phyloP scores from a whole-genome alignment of 495 filamentous ascomycete genomes.

The Aspergillus heteromorphus region DNA sequence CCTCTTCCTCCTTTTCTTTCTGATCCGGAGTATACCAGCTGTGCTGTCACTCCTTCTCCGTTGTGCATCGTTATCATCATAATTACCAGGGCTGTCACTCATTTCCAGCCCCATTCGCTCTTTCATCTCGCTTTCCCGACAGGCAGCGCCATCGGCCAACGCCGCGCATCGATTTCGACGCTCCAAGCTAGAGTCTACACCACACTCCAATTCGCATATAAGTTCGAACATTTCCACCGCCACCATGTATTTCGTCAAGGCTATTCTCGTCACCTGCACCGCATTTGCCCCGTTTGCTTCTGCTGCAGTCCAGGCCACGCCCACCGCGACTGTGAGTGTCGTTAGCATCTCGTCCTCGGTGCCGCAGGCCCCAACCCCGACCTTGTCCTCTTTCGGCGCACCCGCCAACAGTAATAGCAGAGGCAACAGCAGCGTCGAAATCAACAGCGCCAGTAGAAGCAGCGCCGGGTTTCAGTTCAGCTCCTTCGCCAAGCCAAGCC shows the following conservation, averaged over 20 bases:
- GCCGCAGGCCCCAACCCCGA: neutral
- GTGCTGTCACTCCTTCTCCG: slow-evolving; percentile 10
- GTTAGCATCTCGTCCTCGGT: slow-evolving; percentile 24
- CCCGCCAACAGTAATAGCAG: neutral
- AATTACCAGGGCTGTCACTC: slow-evolving; percentile 35
- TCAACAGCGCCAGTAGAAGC: slow-evolving; percentile 1
- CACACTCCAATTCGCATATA: neutral
- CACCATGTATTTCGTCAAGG: slow-evolving; percentile 36
- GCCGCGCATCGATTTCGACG: neutral
- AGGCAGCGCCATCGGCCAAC: neutral
- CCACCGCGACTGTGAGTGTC: slow-evolving; percentile 27
- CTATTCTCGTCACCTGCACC: slow-evolving; percentile 25
- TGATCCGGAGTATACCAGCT: neutral
- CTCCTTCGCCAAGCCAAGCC: neutral
- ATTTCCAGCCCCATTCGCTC: slow-evolving; percentile 38
- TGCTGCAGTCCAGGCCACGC: slow-evolving; percentile 23
- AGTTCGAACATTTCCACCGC: neutral
- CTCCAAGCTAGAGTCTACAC: neutral
- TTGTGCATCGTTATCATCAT: slow-evolving; percentile 25
- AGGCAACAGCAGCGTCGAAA: slow-evolving; percentile 1
- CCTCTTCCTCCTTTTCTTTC: slow-evolving; percentile 16
- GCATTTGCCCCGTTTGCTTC: slow-evolving; percentile 31
- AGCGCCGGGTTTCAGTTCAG: neutral
- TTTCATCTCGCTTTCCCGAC: slow-evolving; percentile 10
- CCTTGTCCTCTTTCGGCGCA: neutral